phyloP scores from a whole-genome alignment of 1,139 yeast genomes.

The Pneumocystis carinii region DNA sequence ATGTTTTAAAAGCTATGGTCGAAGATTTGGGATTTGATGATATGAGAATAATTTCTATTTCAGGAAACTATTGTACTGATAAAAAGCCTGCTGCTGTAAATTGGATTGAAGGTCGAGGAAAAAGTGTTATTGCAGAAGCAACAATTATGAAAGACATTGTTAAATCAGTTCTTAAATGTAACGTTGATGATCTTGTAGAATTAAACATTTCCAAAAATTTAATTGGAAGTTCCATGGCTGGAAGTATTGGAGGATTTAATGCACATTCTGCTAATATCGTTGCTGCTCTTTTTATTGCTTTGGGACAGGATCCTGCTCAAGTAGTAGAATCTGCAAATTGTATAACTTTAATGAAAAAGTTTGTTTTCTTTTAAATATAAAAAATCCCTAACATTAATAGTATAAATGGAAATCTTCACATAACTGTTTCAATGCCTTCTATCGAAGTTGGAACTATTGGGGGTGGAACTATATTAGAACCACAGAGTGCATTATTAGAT shows the following conservation, averaged over 20 bases:
- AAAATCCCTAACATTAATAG: neutral
- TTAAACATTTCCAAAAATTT: constrained; percentile 77
- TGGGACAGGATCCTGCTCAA: constrained; percentile 49
- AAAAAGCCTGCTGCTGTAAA: constrained; percentile 96
- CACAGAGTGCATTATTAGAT: constrained; percentile 94
- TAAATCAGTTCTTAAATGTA: constrained; percentile 67
- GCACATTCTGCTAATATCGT: constrained; percentile 96
- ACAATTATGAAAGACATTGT: constrained; percentile 72
- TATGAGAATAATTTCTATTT: constrained; percentile 81
- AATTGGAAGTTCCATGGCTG: constrained; percentile 97
- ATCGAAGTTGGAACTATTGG: constrained; percentile 99
- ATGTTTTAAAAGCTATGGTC: constrained; percentile 66
- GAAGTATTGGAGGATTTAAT: constrained; percentile 92
- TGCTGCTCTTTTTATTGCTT: constrained; percentile 83
- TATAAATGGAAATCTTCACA: constrained; percentile 59
- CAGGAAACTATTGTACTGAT: constrained; percentile 96
- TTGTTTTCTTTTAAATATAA: constrained; percentile 21
- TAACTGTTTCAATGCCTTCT: constrained; percentile 96
- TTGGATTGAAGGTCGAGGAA: constrained; percentile 99
- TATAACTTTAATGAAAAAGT: constrained; percentile 80
- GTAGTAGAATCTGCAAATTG: constrained; percentile 95
- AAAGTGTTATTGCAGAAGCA: constrained; percentile 96
- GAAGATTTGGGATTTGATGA: constrained; percentile 86
- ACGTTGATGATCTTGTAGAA: constrained; percentile 82
- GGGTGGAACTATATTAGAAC: constrained; percentile 94